Evolutionary conservation across 208 protist genomes (phyloP), one percentile per base, ranked within the genome.

Genomic region (Leishmania guyanensis): DNA sequence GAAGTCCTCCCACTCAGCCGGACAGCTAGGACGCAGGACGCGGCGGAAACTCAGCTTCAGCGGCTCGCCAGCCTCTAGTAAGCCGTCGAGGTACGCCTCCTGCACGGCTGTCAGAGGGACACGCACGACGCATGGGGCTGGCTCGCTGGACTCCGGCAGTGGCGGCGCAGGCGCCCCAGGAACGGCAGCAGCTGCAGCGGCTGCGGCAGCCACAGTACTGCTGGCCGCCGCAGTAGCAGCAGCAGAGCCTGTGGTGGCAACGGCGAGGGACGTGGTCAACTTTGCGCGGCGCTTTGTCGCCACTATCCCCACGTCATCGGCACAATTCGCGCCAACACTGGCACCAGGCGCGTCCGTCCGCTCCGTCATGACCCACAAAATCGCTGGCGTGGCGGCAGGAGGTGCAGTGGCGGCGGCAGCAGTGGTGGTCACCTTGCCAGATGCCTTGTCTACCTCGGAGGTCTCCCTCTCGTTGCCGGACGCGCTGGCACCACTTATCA

Each of bases 1-100:
- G 50, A 88, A 64, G 84, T 98, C 95, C 74, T 95, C 93, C 95
- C 95, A 98, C 26, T 98, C 93, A 2, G 88, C 65, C 56, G 93
- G 92, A n/a, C 84, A 87, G 60, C 84, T 84, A 48, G 85, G 83
- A 66, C 86, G 87, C 78, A 98, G 85, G 65, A 91, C 85, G 58
- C 95, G 95, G 22, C 84, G 78, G 69, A 98, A 82, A 17, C 72
- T 79, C 81, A 96, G 66, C 79, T 86, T 84, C 58, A 97, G 84
- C 66, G 94, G 88, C 72, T 82, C 75, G 12, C 87, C 87, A 5
- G 60, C 50, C 58, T 88, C 51, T 29, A 96, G 70, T 80, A 94
- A 80, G 20, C 78, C 54, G 74, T 94, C 89, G 12, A 97, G 79
- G 70, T 88, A 77, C 17, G 80, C 76, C 78, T 94, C 87, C 70